Base-by-base conservation (phyloP, 176 grass and related monocot genomes). In the Aechmea fasciata region DNA sequence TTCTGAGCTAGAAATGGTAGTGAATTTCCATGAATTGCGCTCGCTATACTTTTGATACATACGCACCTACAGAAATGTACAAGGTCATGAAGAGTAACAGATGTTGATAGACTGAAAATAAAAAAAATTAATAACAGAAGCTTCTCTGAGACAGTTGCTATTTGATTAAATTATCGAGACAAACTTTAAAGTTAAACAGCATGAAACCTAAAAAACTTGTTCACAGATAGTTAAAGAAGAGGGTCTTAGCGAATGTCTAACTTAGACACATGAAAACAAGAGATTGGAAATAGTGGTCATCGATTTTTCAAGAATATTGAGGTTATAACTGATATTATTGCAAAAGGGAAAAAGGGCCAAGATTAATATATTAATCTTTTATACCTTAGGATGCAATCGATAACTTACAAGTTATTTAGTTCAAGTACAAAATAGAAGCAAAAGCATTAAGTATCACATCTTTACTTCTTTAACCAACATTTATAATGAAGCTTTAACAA, bases 41-140 rank as follows among this genome's bases (percentile, higher is more conserved):
- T 96, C 92, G 49, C 85, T 84, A 20, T 87, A 96, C 78, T 62
- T 92, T 66, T 96, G 83, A 63, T 96, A 96, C 92, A 96, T 89
- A 33, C 83, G 85, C 50, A 96, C 92, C 92, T 96, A 75, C 68
- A 71, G 69, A 81, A 83, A 28, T 81, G 29, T 10, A 61, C 33
- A 41, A 41, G 33, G 33, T 41, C 33, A 41, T 1, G 33, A 41
- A 3, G 10, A 61, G 15, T 22, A 10, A 7, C 10, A 61, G 15
- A 55, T n/a, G 20, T 61, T 15, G 20, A 61, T 10, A 61, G 8
- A 61, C 20, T 61, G 55, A 18, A 61, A 61, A 61, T 22, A 41
- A 41, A 41, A 41, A 41, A 41, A 41, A 41, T 7, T 41, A 41
- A 41, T 7, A 41, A 41, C 33, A 41, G 33, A 41, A 41, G 33